phyloP scores from a whole-genome alignment of 1,284 basidiomycete species.

The Takashimella koratensis region DNA sequence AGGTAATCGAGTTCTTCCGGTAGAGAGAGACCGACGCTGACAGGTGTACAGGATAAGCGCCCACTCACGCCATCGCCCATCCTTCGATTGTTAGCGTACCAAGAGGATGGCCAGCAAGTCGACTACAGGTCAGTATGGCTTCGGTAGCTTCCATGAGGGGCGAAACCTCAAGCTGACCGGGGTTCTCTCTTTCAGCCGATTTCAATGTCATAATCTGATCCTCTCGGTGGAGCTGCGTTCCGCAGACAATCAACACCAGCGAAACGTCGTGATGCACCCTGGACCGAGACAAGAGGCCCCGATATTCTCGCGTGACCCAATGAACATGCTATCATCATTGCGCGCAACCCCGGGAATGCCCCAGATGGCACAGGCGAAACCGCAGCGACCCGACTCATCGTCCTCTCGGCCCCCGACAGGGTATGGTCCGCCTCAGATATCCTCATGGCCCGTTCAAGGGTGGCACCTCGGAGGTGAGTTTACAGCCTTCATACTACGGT shows the following conservation, averaged over 20 bases:
- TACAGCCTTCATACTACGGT: not conserved
- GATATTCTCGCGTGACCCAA: slow-evolving; percentile 3
- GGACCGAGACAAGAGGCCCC: slow-evolving; percentile 35
- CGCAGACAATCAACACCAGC: slow-evolving; percentile 68
- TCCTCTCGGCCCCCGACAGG: not conserved
- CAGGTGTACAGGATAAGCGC: slow-evolving; percentile 66
- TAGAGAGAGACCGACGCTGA: slow-evolving; percentile 3
- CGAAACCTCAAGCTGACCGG: slow-evolving; percentile 12
- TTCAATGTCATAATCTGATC: slow-evolving; percentile 79
- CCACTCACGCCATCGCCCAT: slow-evolving; percentile 86
- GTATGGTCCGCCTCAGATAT: too few relatives aligned
- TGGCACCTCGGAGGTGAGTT: not conserved
- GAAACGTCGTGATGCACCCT: slow-evolving; percentile 81
- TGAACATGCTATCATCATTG: slow-evolving; percentile 7
- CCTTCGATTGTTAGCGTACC: slow-evolving; percentile 20
- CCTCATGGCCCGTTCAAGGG: too few relatives aligned
- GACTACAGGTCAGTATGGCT: not conserved
- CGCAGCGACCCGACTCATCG: not conserved
- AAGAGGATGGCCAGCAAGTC: not conserved
- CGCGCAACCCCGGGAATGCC: too few relatives aligned
- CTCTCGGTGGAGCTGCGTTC: slow-evolving; percentile 87
- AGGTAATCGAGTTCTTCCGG: slow-evolving; percentile 54
- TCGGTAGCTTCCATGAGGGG: not conserved
- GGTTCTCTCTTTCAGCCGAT: slow-evolving; percentile 55
- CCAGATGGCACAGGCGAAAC: not conserved